Base-by-base conservation (phyloP, 192 early-diverging fungal genomes). In the Coemansia sp. region DNA sequence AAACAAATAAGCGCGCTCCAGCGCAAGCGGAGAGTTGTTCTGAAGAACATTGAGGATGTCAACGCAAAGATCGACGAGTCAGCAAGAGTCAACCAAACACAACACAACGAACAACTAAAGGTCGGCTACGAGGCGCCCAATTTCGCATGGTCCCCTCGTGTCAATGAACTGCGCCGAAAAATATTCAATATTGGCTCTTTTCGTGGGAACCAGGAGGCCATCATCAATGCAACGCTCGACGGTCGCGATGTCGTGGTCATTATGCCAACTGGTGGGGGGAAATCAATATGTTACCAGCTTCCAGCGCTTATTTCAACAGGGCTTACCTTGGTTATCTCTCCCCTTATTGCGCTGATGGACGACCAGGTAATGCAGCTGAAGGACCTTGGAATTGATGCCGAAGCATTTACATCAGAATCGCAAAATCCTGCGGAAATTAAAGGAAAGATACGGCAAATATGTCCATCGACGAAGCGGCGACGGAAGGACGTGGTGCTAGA, bases 201-300 rank as follows among this genome's bases (percentile, higher is more conserved):
- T 10, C 80, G 82, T 16, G 75, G 72, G 21, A 74, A 74, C 15
- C 84, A 84, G 58, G 43, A 85, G 26, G 81, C 81, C 0, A 74
- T 79, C 6, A 63, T 87, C 25, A 86, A 86, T 26, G 79, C 87
- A 10, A 85, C 83, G 13, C 75, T 87, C 43, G 72, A 84, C 5
- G 78, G 83, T 2, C 69, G 72, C 37, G 75, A 78, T 43, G 77
- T 85, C 8, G 61, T 86, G 7, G 74, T 77, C 7, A 77, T 81
- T 13, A 85, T 86, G 83, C 75, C 72, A 2, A 80, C 82, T 7
- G 76, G 84, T 30, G 78, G 81, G 4, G 85, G 85, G 29, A 86
- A 86, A 65, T 84, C 84, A 8, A 66, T 84, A 13, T 83, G 79
- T 70, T 86, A 75, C 70, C 85, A 86, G 67, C 65, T 81, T n/a